Conservation (phyloP, 2,329 filamentous ascomycete genomes). For the Emmonsiellopsis sp. region DNA sequence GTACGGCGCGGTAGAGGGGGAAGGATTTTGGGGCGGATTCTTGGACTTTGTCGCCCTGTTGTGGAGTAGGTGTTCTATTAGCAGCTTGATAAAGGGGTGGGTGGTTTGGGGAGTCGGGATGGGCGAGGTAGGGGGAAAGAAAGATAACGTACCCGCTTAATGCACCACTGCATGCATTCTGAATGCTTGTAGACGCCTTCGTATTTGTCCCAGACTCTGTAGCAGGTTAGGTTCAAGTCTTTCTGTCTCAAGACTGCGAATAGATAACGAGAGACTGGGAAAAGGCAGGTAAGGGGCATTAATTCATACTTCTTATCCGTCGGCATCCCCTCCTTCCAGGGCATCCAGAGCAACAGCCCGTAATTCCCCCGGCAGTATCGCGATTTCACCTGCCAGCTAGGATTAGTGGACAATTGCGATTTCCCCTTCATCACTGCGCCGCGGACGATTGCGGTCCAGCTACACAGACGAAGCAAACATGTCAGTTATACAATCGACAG, state of each 20-base stretch:
- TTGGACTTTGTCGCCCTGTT: constrained; percentile 2
- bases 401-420: background rate
- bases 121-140: background rate
- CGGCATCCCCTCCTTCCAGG: constrained; percentile 2
- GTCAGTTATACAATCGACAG: background rate
- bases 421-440: constrained; percentile 1
- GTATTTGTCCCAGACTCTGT: constrained; percentile 2
- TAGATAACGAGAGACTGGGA: background rate
- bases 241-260: background rate
- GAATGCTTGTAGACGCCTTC: constrained; percentile 2
- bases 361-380: constrained; percentile 2
- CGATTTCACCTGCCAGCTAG: background rate
- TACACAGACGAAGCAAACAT: background rate
- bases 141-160: background rate
- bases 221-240: background rate
- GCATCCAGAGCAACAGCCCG: constrained; percentile 1
- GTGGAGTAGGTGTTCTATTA: background rate
- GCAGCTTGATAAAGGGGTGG: background rate
- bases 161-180: constrained; percentile 3
- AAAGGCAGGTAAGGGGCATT: background rate
- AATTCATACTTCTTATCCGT: background rate
- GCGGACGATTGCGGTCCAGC: constrained; percentile 2
- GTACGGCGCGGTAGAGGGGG: background rate
- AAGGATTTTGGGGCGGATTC: background rate
- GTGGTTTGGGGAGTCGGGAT: background rate